Evolutionary conservation across 2,329 filamentous ascomycete genomes (phyloP).

Genomic region (Colletotrichum sansevieriae): DNA sequence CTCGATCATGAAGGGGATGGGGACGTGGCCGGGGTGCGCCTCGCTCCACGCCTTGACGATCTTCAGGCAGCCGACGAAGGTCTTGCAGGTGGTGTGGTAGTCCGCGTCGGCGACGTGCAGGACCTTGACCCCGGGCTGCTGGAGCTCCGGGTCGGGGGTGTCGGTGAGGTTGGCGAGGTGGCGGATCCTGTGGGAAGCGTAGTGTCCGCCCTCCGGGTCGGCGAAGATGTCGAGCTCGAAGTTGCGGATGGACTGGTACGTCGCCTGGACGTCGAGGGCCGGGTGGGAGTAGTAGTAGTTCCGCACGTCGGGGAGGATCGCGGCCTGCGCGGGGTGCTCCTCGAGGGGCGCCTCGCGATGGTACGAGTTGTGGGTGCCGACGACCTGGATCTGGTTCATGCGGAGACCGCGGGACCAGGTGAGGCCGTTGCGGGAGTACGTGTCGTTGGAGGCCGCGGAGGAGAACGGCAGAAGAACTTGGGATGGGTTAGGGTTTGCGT

Average conservation of each 20-base stretch:
- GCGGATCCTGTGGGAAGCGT: slow-evolving; percentile 59
- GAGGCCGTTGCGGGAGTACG: slow-evolving; percentile 48
- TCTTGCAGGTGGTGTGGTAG: slow-evolving; percentile 59
- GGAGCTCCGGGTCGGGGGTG: slow-evolving; percentile 54
- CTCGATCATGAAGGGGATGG: slow-evolving; percentile 63
- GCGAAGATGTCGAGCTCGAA: slow-evolving; percentile 64
- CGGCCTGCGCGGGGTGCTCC: slow-evolving; percentile 56
- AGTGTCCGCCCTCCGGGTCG: slow-evolving; percentile 61
- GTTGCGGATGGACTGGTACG: slow-evolving; percentile 59
- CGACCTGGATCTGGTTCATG: slow-evolving; percentile 65
- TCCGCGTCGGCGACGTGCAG: slow-evolving; percentile 65
- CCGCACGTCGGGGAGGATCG: slow-evolving; percentile 51
- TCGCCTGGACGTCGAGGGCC: slow-evolving; percentile 57
- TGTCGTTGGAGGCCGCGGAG: slow-evolving; percentile 17
- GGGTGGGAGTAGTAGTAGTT: slow-evolving; percentile 64
- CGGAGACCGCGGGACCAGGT: slow-evolving; percentile 53
- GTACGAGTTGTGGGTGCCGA: slow-evolving; percentile 66
- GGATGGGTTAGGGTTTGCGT: background rate
- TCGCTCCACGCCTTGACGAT: slow-evolving; percentile 60
- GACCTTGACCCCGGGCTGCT: slow-evolving; percentile 60
- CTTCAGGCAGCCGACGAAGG: slow-evolving; percentile 58
- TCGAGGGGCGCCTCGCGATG: slow-evolving; percentile 58
- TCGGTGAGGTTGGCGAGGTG: slow-evolving; percentile 54
- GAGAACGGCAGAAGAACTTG: slow-evolving; percentile 32
- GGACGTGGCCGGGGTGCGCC: slow-evolving; percentile 57